These are phyloP conservation scores for Hypoxylon sp. DNA, from an alignment of 2,329 filamentous ascomycete genomes.

Conservation along the genomic window DNA sequence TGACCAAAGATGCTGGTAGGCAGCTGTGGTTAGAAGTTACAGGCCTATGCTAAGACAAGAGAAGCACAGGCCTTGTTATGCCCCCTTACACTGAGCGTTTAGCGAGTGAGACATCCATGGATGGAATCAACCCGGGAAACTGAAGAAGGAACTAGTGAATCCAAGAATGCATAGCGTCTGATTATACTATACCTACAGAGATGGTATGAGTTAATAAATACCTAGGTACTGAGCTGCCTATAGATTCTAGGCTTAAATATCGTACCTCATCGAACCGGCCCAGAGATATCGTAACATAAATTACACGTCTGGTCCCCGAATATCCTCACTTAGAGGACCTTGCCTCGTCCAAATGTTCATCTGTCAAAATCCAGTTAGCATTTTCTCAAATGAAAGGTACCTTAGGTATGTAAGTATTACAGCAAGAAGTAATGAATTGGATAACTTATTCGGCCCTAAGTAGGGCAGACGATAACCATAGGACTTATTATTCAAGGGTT, in stretches of 20 bases:
- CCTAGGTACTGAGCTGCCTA: neutral
- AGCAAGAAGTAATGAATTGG: neutral
- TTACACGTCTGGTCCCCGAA: constrained; percentile 52
- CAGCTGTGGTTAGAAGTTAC: constrained; percentile 52
- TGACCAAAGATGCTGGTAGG: constrained; percentile 54
- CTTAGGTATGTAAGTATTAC: no score
- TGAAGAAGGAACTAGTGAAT: constrained; percentile 1
- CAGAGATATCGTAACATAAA: neutral
- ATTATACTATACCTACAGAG: constrained; percentile 2
- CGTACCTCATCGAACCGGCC: neutral
- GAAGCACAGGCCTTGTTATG: neutral
- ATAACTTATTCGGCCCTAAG: neutral
- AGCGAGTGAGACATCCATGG: neutral
- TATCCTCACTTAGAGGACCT: constrained; percentile 56
- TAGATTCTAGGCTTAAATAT: neutral
- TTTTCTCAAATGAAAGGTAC: neutral
- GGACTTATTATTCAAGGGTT: neutral
- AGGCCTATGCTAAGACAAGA: constrained; percentile 51
- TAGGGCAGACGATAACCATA: no score
- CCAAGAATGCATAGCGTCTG: neutral
- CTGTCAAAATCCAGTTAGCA: constrained; percentile 26
- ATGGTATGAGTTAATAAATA: constrained; percentile 8
- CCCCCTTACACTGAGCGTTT: neutral
- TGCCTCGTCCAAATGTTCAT: constrained; percentile 69
- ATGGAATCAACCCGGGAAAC: neutral